phyloP scores from a whole-genome alignment of 208 protist species.

The Crithidia expoeki region DNA sequence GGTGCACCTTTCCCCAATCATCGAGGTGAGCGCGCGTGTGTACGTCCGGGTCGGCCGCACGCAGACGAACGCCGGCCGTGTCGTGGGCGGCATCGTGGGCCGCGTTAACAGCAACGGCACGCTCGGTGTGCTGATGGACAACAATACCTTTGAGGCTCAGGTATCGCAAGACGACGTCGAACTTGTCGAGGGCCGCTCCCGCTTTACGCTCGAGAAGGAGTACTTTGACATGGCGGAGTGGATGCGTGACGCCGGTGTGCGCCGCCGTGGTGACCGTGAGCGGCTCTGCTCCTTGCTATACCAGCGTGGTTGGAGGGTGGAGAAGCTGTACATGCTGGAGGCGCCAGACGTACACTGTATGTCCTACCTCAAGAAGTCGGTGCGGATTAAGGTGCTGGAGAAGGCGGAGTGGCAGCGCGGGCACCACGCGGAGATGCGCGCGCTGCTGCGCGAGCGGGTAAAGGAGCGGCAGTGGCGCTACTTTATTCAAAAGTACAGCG shows the following conservation, averaged over 20 bases:
- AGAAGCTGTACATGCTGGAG: conserved; percentile 59
- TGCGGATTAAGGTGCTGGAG: conserved; percentile 61
- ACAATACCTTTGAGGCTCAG: conserved; percentile 70
- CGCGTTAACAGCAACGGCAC: conserved; percentile 88
- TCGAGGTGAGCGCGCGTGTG: conserved; percentile 81
- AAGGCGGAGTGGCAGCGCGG: conserved; percentile 71
- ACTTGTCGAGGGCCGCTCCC: conserved; percentile 71
- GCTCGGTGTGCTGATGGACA: conserved; percentile 81
- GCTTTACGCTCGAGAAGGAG: conserved; percentile 40
- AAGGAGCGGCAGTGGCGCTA: conserved; percentile 71
- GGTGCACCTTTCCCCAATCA: conserved; percentile 66
- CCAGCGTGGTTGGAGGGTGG: conserved; percentile 62
- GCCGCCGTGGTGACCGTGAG: conserved; percentile 47
- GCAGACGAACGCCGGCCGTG: conserved; percentile 33
- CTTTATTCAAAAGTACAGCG: conserved; percentile 74
- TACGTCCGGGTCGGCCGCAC: conserved; percentile 58
- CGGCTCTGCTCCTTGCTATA: conserved; percentile 58
- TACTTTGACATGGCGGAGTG: conserved; percentile 58
- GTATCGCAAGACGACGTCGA: conserved; percentile 65
- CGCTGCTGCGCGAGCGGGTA: conserved; percentile 60
- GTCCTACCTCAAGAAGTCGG: conserved; percentile 54
- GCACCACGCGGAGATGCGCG: conserved; percentile 59
- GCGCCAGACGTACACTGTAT: conserved; percentile 52
- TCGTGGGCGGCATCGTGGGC: conserved; percentile 74
- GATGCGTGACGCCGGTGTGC: conserved; percentile 61